Percentiles rank a stretch among this genome's conserved stretches.
These are phyloP conservation scores for Cydonia oblonga DNA, from an alignment of 331 rosid species.

Conservation along the genomic window DNA sequence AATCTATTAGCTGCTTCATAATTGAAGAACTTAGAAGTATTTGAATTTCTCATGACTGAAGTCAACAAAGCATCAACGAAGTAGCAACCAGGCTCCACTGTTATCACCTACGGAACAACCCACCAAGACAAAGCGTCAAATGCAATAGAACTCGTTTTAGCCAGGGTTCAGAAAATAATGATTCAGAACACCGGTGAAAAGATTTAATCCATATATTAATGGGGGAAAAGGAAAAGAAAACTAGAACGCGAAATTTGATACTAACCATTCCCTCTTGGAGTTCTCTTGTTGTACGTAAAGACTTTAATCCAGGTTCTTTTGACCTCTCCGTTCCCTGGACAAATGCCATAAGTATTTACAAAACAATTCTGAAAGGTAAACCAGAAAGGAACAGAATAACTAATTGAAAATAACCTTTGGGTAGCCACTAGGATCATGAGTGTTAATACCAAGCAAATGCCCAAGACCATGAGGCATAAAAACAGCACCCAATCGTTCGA, in stretches of 20 bases:
- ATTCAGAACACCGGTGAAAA: not conserved
- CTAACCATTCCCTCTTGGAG: conserved; percentile 85
- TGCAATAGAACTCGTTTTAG: not conserved
- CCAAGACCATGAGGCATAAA: conserved; percentile 95
- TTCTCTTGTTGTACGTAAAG: conserved; percentile 53
- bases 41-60: conserved; percentile 54
- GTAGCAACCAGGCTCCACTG: conserved; percentile 97
- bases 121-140: not conserved
- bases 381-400: conserved; percentile 6
- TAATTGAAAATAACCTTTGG: conserved; percentile 35
- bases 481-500: conserved; percentile 56
- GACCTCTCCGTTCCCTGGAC: conserved; percentile 54
- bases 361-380: not conserved
- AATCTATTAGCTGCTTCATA: conserved; percentile 40
- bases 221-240: not conserved
- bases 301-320: conserved; percentile 69
- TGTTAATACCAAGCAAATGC: conserved; percentile 90
- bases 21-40: conserved; percentile 56
- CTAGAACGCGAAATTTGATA: not conserved
- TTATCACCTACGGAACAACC: conserved; percentile 53
- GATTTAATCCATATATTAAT: not conserved
- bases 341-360: not conserved
- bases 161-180: not conserved
- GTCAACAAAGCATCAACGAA: conserved; percentile 67
- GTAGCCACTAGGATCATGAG: conserved; percentile 96